Evolutionary conservation across 129 eudicot genomes (phyloP).

Genomic region (Lonicera japonica): DNA sequence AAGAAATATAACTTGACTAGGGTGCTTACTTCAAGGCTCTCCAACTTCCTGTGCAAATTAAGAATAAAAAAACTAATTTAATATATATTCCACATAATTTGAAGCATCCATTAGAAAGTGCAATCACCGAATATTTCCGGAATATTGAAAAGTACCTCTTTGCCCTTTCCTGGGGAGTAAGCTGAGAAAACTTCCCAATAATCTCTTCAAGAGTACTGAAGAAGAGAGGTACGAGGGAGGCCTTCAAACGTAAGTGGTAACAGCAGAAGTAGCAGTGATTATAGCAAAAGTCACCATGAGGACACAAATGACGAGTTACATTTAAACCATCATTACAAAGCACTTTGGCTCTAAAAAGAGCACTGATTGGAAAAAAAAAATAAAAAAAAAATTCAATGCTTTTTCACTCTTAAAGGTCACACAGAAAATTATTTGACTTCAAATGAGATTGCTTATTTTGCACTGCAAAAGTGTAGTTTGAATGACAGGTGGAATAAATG

Average conservation of each 20-base stretch:
- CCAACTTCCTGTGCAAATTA: conserved; percentile 22
- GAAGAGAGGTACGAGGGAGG: not conserved
- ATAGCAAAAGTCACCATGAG: not conserved
- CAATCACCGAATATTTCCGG: not conserved
- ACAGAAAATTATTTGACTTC: not conserved
- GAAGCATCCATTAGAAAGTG: not conserved
- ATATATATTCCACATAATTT: not conserved
- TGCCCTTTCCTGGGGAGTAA: conserved; percentile 21
- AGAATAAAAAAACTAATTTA: not conserved
- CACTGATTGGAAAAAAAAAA: not conserved
- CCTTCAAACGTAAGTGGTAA: not conserved
- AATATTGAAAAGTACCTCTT: conserved; percentile 13
- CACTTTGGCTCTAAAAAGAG: not conserved
- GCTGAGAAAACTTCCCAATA: conserved; percentile 15
- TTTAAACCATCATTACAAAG: too few species aligned
- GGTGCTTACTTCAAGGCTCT: conserved; percentile 25
- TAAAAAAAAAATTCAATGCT: too few species aligned
- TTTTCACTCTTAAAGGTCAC: not conserved
- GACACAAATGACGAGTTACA: not conserved
- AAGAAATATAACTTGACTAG: too few species aligned
- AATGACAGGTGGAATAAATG: not conserved
- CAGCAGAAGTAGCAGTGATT: not conserved
- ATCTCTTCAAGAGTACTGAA: conserved; percentile 19
- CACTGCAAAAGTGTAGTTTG: not conserved
- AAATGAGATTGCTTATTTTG: too few species aligned